Evolutionary conservation across 2,329 filamentous ascomycete genomes (phyloP).

Genomic region (Fusarium sp.): DNA sequence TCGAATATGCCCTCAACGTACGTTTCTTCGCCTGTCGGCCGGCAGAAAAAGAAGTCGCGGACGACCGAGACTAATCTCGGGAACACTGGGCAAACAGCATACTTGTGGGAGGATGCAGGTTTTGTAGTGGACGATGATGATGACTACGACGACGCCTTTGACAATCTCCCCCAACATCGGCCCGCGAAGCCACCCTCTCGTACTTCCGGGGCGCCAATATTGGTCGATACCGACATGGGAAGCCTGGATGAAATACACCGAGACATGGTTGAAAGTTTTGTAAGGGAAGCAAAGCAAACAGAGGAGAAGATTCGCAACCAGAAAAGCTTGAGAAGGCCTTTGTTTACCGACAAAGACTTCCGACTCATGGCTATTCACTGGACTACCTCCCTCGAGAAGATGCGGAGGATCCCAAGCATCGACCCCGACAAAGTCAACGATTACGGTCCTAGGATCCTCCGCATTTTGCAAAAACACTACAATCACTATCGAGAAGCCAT

Average conservation of each 20-base stretch:
- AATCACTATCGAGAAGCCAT: constrained; percentile 62
- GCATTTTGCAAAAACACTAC: constrained; percentile 63
- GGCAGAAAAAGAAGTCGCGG: constrained; percentile 43
- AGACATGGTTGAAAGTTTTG: constrained; percentile 72
- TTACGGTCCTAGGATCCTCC: constrained; percentile 70
- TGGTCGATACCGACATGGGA: constrained; percentile 62
- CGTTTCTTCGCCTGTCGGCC: constrained; percentile 63
- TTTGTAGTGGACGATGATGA: constrained; percentile 59
- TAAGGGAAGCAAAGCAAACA: constrained; percentile 67
- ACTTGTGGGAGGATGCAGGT: constrained; percentile 52
- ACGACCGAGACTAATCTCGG: constrained; percentile 47
- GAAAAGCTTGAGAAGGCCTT: constrained; percentile 63
- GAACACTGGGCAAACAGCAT: constrained; percentile 53
- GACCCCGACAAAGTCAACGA: constrained; percentile 68
- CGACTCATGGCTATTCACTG: constrained; percentile 78
- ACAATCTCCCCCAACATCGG: constrained; percentile 51
- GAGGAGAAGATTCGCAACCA: constrained; percentile 71
- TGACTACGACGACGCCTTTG: constrained; percentile 55
- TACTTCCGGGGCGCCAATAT: constrained; percentile 66
- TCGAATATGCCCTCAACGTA: constrained; percentile 58
- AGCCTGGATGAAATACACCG: constrained; percentile 68
- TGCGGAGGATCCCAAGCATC: constrained; percentile 72
- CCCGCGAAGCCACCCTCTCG: constrained; percentile 50
- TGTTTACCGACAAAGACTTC: constrained; percentile 76
- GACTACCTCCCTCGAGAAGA: constrained; percentile 68